Evolutionary conservation across 2,329 filamentous ascomycete genomes (phyloP).

Genomic region (Aspergillus niger): DNA sequence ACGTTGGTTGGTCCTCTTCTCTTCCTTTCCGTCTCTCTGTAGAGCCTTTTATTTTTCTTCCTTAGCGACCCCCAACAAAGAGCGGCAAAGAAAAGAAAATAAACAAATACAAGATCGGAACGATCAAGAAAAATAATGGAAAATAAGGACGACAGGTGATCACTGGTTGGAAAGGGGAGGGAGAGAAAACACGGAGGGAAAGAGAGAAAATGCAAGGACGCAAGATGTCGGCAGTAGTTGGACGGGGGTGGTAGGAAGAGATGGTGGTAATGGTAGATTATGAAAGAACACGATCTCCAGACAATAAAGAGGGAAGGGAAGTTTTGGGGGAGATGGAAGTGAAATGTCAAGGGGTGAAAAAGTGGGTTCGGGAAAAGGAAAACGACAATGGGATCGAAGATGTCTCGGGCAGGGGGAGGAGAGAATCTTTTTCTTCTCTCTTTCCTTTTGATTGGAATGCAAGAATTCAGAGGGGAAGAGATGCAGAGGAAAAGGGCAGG

Average conservation of each 20-base stretch:
- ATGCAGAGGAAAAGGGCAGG: slow-evolving; percentile 15
- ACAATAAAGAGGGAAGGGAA: neutral
- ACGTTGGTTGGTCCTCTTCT: slow-evolving; percentile 12
- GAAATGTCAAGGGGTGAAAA: slow-evolving; percentile 16
- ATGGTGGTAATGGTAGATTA: neutral
- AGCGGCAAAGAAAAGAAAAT: neutral
- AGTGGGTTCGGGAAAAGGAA: slow-evolving; percentile 2
- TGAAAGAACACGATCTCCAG: slow-evolving; percentile 4
- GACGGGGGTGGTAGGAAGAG: neutral
- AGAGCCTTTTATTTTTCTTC: slow-evolving; percentile 3
- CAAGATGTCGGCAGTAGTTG: neutral
- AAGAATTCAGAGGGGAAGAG: slow-evolving; percentile 9
- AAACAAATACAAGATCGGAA: no score
- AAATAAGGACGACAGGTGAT: neutral
- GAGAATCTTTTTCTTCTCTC: slow-evolving; percentile 8
- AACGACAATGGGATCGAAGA: slow-evolving; percentile 8
- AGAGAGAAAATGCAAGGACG: slow-evolving; percentile 4
- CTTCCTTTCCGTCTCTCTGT: slow-evolving; percentile 6
- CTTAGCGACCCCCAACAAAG: neutral
- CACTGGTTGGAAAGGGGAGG: neutral
- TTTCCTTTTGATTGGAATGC: slow-evolving; percentile 18
- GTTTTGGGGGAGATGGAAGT: neutral
- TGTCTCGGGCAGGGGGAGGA: slow-evolving; percentile 10
- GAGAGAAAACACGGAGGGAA: neutral
- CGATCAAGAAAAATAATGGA: neutral